Evolutionary conservation across 1,284 basidiomycete species (phyloP).

Genomic region (Waitea zeae): DNA sequence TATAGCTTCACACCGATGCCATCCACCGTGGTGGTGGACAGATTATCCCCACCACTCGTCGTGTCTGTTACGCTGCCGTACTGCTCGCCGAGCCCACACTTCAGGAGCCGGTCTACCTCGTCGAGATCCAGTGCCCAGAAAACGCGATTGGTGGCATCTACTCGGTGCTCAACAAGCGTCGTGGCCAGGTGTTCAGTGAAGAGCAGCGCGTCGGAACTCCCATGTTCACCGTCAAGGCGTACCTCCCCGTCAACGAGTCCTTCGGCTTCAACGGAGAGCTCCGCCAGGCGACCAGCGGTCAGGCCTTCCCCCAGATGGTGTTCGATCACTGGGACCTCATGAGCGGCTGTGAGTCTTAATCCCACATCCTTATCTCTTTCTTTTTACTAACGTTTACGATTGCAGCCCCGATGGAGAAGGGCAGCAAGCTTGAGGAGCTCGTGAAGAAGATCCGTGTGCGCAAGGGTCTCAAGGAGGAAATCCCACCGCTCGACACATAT

Average conservation of each 20-base stretch:
- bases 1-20: conserved; percentile 94
- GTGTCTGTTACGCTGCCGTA: conserved; percentile 92
- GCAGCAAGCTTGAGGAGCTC: conserved; percentile 80
- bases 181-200: conserved; percentile 97
- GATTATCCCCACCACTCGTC: conserved; percentile 90
- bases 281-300: conserved; percentile 83
- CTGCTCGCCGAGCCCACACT: conserved; percentile 83
- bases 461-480: conserved; percentile 91
- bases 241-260: conserved; percentile 92
- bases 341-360: conserved; percentile 54
- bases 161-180: conserved; percentile 87
- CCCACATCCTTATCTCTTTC: conserved; percentile 14
- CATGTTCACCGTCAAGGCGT: conserved; percentile 99
- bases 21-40: conserved; percentile 99
- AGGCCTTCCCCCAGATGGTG: conserved; percentile 96
- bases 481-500: conserved; percentile 74
- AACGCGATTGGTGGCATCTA: conserved; percentile 98
- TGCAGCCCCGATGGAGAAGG: conserved; percentile 70
- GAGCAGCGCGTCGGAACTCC: conserved; percentile 96
- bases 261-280: conserved; percentile 99
- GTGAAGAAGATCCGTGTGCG: conserved; percentile 73
- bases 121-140: conserved; percentile 98
- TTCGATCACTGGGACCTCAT: conserved; percentile 88
- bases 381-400: conserved; percentile 4
- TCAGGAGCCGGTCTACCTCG: conserved; percentile 95